A percentile compares a stretch with the other conserved stretches of the same genome.
These are phyloP conservation scores for Heliosperma pusillum DNA, from an alignment of 148 eudicot genomes.

Conservation along the genomic window DNA sequence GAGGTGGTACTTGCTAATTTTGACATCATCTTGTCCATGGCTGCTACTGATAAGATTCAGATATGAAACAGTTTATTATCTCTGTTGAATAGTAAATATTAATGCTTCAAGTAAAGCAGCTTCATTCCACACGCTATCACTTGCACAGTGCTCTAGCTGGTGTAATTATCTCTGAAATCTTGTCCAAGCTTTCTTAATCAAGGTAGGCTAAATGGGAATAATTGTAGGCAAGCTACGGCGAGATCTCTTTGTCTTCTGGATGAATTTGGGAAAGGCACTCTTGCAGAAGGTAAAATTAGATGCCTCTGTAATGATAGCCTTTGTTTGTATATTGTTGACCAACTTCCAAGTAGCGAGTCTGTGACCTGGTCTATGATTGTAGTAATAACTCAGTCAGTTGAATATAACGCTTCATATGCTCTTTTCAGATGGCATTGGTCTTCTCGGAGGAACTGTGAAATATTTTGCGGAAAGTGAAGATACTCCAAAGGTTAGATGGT, in stretches of 20 bases:
- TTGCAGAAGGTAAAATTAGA: conserved; percentile 67
- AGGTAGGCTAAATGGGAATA: not conserved
- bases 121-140: not conserved
- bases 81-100: not conserved
- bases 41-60: not conserved
- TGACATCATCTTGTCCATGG: not conserved
- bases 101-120: conserved; percentile 2
- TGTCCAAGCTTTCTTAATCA: conserved; percentile 9
- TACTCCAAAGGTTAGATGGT: conserved; percentile 75
- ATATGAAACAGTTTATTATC: not conserved
- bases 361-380: not conserved
- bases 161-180: not conserved
- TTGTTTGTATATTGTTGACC: too few relatives aligned
- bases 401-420: conserved; percentile 11
- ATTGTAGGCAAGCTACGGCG: conserved; percentile 72
- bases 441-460: conserved; percentile 86
- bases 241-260: conserved; percentile 86
- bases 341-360: too few relatives aligned
- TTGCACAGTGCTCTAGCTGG: not conserved
- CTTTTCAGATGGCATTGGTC: conserved; percentile 93
- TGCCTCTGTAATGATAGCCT: too few relatives aligned
- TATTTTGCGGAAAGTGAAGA: conserved; percentile 60
- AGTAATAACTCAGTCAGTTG: not conserved
- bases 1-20: not conserved
- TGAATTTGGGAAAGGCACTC: conserved; percentile 98